Conservation (phyloP, 768 basidiomycete genomes). For the Mycena venus region DNA sequence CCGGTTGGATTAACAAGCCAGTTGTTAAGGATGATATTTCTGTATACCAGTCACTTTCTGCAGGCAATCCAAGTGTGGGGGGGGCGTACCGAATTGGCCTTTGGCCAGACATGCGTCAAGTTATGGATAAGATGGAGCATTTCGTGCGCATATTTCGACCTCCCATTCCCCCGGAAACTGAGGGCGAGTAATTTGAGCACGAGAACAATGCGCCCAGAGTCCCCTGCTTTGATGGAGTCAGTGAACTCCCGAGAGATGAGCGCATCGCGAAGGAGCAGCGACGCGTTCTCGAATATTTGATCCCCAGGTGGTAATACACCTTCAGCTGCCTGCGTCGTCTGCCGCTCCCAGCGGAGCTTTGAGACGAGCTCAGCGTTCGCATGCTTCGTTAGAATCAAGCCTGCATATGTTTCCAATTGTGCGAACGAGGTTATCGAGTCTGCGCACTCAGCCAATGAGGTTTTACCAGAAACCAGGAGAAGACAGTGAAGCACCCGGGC, state of each 20-base stretch:
- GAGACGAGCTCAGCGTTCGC: background rate
- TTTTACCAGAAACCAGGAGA: background rate
- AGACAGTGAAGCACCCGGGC: constrained; percentile 14
- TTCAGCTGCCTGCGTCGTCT: constrained; percentile 19
- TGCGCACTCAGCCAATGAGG: constrained; percentile 35
- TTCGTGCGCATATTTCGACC: constrained; percentile 50
- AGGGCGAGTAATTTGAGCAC: constrained; percentile 46
- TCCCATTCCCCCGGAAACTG: constrained; percentile 46
- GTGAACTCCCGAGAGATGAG: constrained; percentile 26
- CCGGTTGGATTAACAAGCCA: constrained; percentile 51
- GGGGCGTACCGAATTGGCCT: constrained; percentile 36
- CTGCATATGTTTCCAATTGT: background rate
- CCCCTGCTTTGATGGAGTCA: constrained; percentile 44
- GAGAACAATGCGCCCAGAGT: constrained; percentile 40
- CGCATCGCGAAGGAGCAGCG: constrained; percentile 28
- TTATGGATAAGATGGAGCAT: constrained; percentile 47
- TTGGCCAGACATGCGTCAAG: constrained; percentile 39
- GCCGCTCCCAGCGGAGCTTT: constrained; percentile 8
- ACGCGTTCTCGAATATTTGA: constrained; percentile 22
- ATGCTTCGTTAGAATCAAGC: background rate
- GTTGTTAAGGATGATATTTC: constrained; percentile 43
- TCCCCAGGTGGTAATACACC: constrained; percentile 1
- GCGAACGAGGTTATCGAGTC: constrained; percentile 14
- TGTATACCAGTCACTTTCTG: too few species aligned
- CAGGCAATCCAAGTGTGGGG: too few species aligned